Evolutionary conservation across 139 green algal species (phyloP), one percentile per base, ranked within the genome.

Genomic region (Nannochloris sp.): DNA sequence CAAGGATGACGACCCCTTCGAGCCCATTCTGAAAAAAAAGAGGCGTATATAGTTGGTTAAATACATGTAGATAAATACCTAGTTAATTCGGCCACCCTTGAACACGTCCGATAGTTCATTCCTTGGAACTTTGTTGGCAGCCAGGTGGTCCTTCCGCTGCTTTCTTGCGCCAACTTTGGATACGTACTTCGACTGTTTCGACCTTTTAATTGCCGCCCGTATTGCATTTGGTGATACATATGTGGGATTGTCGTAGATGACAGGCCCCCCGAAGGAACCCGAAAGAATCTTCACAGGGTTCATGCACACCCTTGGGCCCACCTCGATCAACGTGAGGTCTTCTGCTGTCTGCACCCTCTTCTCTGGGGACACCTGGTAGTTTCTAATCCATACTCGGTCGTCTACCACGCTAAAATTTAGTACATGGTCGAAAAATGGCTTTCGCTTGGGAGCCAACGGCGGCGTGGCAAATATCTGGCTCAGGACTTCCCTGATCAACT

Each of bases 371-470:
- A 91, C 89, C 82, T 99, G 93, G 82, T 99, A 99, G 80, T 98
- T 99, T 56, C 93, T 76, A 43, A 98, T 78, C 93, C 93, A 99
- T 2, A 99, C 63, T 16, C 86, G 77, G 16, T 73, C 77, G 66
- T 99, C 93, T 20, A 84, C 82, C 6, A 90, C 56, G 10, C 70
- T 82, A 76, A 99, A 98, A 37, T 61, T 75, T 20, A 97, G 59
- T 5, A 97, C 84, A 65, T 98, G 93, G 74, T 99, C 93, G 48
- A 95, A 89, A 83, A 99, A 99, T 20, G 93, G 93, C 79, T 98
- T 99, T 57, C 51, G 73, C 68, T 93, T 93, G 63, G 85, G 86
- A 72, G 97, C 89, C 8, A 77, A 69, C 33, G 81, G 81, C 28
- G 93, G 93, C 0, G 87, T 96, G 16, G 79, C 77, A 69, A 98